Conservation (phyloP, 345 rosid species). For the Bruguiera parviflora region DNA sequence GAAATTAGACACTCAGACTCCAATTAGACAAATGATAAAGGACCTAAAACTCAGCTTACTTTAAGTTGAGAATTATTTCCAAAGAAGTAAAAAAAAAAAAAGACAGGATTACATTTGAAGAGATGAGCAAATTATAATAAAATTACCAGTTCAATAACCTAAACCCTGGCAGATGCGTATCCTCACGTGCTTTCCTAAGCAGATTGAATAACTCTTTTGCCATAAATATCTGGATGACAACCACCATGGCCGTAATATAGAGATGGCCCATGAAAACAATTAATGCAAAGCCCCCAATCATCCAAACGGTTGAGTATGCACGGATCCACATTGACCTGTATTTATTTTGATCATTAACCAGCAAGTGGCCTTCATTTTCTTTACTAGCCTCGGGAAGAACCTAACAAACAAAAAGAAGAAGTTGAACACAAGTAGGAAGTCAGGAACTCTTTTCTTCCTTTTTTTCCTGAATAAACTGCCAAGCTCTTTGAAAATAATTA, state of each 20-base stretch:
- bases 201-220: constrained; percentile 85
- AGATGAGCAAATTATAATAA: not conserved
- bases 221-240: constrained; percentile 91
- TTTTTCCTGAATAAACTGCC: not conserved
- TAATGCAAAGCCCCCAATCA: constrained; percentile 81
- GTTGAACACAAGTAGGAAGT: not conserved
- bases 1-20: not conserved
- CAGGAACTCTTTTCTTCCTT: no score
- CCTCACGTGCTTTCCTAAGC: constrained; percentile 82
- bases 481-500: not conserved
- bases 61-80: not conserved
- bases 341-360: constrained; percentile 71
- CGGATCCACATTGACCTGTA: constrained; percentile 78
- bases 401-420: constrained; percentile 32
- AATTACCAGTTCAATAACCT: constrained; percentile 78
- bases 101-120: not conserved
- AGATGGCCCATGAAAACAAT: constrained; percentile 96
- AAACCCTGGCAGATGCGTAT: constrained; percentile 76
- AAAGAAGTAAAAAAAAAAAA: not conserved
- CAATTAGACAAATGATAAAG: not conserved
- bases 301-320: constrained; percentile 77
- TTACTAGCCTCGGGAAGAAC: constrained; percentile 48
- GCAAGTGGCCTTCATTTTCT: constrained; percentile 56
- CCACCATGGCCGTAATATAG: constrained; percentile 92
- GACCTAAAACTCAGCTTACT: not conserved